Percentiles rank a stretch among this genome's conserved stretches.
These are phyloP conservation scores for Phytopythium aichiense DNA, from an alignment of 352 stramenopile species.

Conservation along the genomic window DNA sequence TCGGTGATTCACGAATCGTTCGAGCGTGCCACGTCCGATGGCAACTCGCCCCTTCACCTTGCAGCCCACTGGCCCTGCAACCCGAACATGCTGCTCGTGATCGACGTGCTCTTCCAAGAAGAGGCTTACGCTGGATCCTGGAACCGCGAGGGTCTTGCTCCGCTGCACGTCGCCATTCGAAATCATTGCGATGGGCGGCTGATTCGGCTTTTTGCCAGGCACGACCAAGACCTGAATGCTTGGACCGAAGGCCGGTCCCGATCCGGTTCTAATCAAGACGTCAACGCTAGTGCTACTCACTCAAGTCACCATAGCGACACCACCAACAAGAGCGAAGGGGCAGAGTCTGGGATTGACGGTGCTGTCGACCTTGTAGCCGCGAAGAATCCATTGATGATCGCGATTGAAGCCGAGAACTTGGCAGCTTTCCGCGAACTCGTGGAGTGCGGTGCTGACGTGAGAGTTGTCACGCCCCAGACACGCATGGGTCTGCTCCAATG, in stretches of 20 bases:
- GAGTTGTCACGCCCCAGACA: constrained; percentile 34
- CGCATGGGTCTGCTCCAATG: constrained; percentile 52
- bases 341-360: not conserved
- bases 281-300: not conserved
- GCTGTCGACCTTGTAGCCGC: constrained; percentile 11
- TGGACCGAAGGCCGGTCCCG: constrained; percentile 47
- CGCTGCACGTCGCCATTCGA: constrained; percentile 52
- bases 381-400: constrained; percentile 51
- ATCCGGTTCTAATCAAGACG: constrained; percentile 8
- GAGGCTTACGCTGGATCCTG: constrained; percentile 42
- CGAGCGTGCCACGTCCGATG: constrained; percentile 14
- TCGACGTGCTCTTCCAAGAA: constrained; percentile 39
- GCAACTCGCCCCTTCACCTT: constrained; percentile 48
- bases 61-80: constrained; percentile 35
- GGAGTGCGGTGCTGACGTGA: constrained; percentile 36
- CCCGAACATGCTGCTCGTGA: constrained; percentile 30
- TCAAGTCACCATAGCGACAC: not conserved
- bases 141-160: constrained; percentile 40
- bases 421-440: constrained; percentile 44
- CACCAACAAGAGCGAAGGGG: not conserved
- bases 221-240: constrained; percentile 51
- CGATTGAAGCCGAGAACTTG: constrained; percentile 45
- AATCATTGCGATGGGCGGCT: constrained; percentile 34
- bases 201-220: constrained; percentile 42
- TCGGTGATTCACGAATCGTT: constrained; percentile 1